phyloP scores from a whole-genome alignment of 345 rosid genomes.

The Gossypium anomalum region DNA sequence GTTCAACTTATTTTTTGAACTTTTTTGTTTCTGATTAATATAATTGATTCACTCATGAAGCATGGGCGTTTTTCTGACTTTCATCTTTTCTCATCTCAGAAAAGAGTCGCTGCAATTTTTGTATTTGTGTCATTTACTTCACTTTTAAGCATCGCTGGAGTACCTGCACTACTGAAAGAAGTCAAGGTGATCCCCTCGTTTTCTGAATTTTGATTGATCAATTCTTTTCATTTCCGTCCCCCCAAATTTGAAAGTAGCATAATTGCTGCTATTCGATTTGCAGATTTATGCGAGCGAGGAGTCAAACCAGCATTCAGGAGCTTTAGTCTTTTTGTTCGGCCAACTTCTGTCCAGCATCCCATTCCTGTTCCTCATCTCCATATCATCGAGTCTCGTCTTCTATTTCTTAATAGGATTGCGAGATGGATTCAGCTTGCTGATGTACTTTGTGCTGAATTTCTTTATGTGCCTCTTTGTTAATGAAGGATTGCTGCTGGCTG shows the following conservation, averaged over 20 bases:
- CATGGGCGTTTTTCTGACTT: constrained; percentile 12
- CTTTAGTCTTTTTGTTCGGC: constrained; percentile 80
- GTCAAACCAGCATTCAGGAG: constrained; percentile 87
- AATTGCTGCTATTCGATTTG: constrained; percentile 13
- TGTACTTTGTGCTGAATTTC: constrained; percentile 98
- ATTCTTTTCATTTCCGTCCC: neutral
- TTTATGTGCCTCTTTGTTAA: constrained; percentile 84
- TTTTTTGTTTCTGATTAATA: neutral
- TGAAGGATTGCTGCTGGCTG: constrained; percentile 76
- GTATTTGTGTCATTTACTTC: constrained; percentile 82
- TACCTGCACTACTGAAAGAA: constrained; percentile 71
- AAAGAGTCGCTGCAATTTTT: constrained; percentile 83
- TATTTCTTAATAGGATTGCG: constrained; percentile 83
- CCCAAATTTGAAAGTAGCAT: neutral
- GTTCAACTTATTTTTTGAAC: neutral
- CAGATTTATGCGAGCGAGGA: constrained; percentile 83
- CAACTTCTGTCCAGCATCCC: constrained; percentile 95
- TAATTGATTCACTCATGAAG: neutral
- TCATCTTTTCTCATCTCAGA: constrained; percentile 43
- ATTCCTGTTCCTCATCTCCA: constrained; percentile 89
- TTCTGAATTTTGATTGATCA: neutral
- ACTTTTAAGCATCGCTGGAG: constrained; percentile 80
- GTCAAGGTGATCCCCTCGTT: constrained; percentile 51
- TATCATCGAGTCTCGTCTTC: constrained; percentile 93
- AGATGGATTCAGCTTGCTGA: constrained; percentile 88